Base-by-base conservation (phyloP, 2,329 filamentous ascomycete genomes). In the Tolypocladium guangdongense region DNA sequence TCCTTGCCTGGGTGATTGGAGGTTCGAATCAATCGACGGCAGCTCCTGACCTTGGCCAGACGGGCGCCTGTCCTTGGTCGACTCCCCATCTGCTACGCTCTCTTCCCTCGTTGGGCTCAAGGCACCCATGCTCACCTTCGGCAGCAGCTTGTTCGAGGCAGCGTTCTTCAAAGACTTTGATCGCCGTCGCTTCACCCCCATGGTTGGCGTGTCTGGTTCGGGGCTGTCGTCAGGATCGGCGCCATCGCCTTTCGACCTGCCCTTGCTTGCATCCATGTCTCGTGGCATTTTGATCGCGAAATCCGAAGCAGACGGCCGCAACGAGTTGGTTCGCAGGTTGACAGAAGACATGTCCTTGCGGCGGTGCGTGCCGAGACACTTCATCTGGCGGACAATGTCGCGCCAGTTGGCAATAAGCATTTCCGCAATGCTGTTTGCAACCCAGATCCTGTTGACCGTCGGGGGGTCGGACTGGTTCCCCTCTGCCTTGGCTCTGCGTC, bases 341-440 rank as follows among this genome's bases (percentile, higher is more conserved):
- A 59, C 18, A 1, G 60, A 52, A 6, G 59, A 61, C 12, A 52
- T 41, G 16, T 63, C 58, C 20, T 57, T 62, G 16, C 57, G 59
- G 30, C 57, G 58, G 33, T 66, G 61, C 20, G 62, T 62, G 1
- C 66, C 66, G 2, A 84, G 61, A 43, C 69, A 74, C 54, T 71
- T 78, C 71, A 86, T 76, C 54, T 87, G 78, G 39, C 75, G 71
- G 45, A 84, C 79, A 12, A 86, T 73, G 49, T 84, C 81, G 54
- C 78, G 72, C 84, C 84, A 87, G 57, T 85, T 76, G 1, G 76
- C 70, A 49, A 87, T 80, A 6, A 87, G 68, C 82, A 87, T 86
- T 63, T 85, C 81, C 0, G 81, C 71, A 33, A 87, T 77, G 35
- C 69, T 68, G 55, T 82, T 84, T 12, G 81, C 81, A 52, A 83